Base-by-base conservation (phyloP, 78 protist genomes). In the Dictyostelium intermedium region DNA sequence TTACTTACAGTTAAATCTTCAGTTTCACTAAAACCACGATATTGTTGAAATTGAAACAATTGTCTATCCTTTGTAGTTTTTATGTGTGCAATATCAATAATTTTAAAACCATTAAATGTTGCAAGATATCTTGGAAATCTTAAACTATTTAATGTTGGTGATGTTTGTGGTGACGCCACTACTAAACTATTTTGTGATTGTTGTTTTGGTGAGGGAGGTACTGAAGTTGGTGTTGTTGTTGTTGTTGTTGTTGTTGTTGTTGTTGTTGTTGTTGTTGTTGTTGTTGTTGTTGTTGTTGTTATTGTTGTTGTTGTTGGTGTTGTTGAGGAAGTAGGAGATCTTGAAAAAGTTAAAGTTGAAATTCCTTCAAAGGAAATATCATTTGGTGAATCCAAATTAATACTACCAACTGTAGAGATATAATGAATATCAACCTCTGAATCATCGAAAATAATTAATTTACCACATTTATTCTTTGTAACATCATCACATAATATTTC, bases 51-150 rank as follows among this genome's bases (percentile, higher is more conserved):
- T 80, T 7, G 34, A 32, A 23, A 13, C 13, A 18, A 43, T n/a
- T 85, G 91, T 25, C 81, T 18, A 61, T 86, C 84, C 56, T 69
- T 86, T 13, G 92, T 86, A 5, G 92, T 86, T 37, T 83, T 39
- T 6, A 56, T 60, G 25, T 86, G 92, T 5, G 92, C 92, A 37
- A 86, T 76, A 2, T 45, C 27, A 20, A 56, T 11, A 20, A 82
- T 82, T 76, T 82, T 37, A 27, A 37, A 76, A n/a, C 84, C 79
- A 27, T 74, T n/a, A 77, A 85, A 70, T 18, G 83, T 32, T 11
- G 91, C 72, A 34, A 85, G 8, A n/a, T 11, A 18, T 34, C 34
- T 60, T 50, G 80, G 82, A 34, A 72, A 25, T 41, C 35, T 13
- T 18, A 43, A 7, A 27, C 10, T 10, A 69, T 20, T 23, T 20